phyloP scores from a whole-genome alignment of 2,329 filamentous ascomycete genomes.

The Fonsecaea erecta region DNA sequence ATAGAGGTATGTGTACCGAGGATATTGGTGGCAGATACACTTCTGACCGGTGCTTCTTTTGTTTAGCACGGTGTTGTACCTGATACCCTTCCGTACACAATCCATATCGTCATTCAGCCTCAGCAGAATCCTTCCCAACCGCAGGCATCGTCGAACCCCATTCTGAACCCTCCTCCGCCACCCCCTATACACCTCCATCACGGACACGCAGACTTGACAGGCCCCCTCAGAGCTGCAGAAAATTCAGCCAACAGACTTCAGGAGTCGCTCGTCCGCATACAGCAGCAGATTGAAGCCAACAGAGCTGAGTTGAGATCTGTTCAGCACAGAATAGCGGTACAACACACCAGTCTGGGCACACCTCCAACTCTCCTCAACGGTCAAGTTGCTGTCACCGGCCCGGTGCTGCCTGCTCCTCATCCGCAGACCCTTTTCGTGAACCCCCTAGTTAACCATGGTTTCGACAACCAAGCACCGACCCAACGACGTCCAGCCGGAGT shows the following conservation, averaged over 20 bases:
- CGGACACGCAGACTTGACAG: constrained; percentile 2
- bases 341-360: constrained; percentile 20
- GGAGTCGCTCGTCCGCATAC: constrained; percentile 27
- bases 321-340: constrained; percentile 32
- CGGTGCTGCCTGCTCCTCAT: not conserved
- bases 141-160: not conserved
- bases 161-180: constrained; percentile 1
- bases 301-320: constrained; percentile 29
- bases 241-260: constrained; percentile 22
- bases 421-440: constrained; percentile 3
- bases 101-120: constrained; percentile 35
- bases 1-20: constrained; percentile 50
- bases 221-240: constrained; percentile 18
- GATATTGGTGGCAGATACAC: not conserved
- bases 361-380: constrained; percentile 3
- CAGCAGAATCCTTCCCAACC: constrained; percentile 9
- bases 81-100: constrained; percentile 31
- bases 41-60: not conserved
- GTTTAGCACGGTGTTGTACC: constrained; percentile 14
- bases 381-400: constrained; percentile 14
- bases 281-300: constrained; percentile 31
- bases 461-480: not conserved
- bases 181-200: not conserved
- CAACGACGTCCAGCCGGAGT: not conserved
- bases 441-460: not conserved